A percentile compares a stretch with the other conserved stretches of the same genome.
These are phyloP conservation scores for Mortierella hygrophila DNA, from an alignment of 192 early-diverging fungal genomes.

Conservation along the genomic window DNA sequence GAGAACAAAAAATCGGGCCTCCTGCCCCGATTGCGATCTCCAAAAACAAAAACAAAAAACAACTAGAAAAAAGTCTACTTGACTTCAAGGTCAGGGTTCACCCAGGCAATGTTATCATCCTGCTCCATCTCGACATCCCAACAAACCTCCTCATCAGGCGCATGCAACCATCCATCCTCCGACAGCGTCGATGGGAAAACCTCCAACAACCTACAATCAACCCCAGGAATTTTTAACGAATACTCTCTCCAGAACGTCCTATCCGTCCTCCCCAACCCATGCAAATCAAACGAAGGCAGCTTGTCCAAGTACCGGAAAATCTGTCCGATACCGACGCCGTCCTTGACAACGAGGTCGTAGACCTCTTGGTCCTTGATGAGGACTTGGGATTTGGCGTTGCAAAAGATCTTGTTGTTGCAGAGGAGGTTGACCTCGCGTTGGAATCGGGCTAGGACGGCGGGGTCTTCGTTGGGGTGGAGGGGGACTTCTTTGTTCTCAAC, in stretches of 20 bases:
- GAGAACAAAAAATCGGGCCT: neutral
- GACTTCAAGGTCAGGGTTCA: conserved; percentile 12
- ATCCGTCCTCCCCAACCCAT: conserved; percentile 44
- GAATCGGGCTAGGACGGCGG: conserved; percentile 45
- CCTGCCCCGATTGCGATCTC: neutral
- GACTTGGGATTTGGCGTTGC: conserved; percentile 57
- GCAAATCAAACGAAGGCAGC: conserved; percentile 56
- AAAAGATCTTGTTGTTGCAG: conserved; percentile 55
- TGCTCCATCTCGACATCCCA: conserved; percentile 32
- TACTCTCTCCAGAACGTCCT: conserved; percentile 61
- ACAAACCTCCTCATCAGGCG: conserved; percentile 23
- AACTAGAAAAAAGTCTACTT: neutral
- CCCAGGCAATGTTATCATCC: conserved; percentile 10
- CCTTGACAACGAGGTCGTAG: conserved; percentile 52
- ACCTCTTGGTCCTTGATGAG: conserved; percentile 52
- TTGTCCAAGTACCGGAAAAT: conserved; percentile 59
- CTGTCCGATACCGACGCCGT: conserved; percentile 61
- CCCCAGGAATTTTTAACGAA: conserved; percentile 47
- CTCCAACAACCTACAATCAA: conserved; percentile 57
- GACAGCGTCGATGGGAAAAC: conserved; percentile 48
- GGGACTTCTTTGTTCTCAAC: conserved; percentile 44
- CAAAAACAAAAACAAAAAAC: neutral
- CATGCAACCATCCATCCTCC: conserved; percentile 45
- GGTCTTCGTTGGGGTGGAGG: conserved; percentile 20
- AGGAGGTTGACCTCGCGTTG: conserved; percentile 59